A percentile compares a stretch with the other conserved stretches of the same genome.
Conservation (phyloP, 2,329 filamentous ascomycete species). For the Ceratocystis cacaofunesta region DNA sequence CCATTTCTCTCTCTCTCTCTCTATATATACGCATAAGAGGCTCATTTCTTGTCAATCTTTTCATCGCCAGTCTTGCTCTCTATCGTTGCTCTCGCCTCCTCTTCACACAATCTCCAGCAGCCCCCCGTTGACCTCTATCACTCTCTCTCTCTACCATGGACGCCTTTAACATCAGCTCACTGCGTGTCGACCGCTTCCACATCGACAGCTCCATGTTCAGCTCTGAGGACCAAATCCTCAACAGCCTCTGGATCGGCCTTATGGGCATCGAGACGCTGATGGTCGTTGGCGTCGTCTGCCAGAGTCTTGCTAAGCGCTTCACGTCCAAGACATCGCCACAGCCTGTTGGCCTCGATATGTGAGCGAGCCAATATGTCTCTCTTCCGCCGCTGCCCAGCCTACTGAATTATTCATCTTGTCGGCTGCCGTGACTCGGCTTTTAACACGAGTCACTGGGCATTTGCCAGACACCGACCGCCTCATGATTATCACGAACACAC, state of each 20-base stretch:
- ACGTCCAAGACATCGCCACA: slow-evolving; percentile 19
- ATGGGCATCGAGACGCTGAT: slow-evolving; percentile 32
- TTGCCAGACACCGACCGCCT: not conserved
- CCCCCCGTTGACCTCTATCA: not conserved
- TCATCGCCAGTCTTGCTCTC: not conserved
- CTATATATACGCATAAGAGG: not conserved
- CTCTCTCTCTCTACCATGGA: not conserved
- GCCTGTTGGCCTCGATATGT: slow-evolving; percentile 13
- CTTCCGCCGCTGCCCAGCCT: not conserved
- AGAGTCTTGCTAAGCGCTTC: slow-evolving; percentile 20
- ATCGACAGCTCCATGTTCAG: slow-evolving; percentile 19
- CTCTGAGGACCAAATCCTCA: slow-evolving; percentile 29
- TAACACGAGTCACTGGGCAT: not conserved
- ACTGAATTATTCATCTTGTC: not conserved
- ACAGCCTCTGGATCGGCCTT: slow-evolving; percentile 34
- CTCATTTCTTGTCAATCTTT: not conserved
- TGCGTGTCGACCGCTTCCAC: slow-evolving; percentile 7
- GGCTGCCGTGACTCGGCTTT: not conserved
- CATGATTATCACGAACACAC: slow-evolving; percentile 1
- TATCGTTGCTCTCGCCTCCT: not conserved
- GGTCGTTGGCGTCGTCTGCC: slow-evolving; percentile 28
- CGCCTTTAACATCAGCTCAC: slow-evolving; percentile 10
- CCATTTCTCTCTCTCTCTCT: not conserved
- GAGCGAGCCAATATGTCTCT: slow-evolving; percentile 12
- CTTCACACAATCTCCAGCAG: not conserved